Evolutionary conservation across 371 early-diverging fungal genomes (phyloP).

Genomic region (Mucor mucedo): DNA sequence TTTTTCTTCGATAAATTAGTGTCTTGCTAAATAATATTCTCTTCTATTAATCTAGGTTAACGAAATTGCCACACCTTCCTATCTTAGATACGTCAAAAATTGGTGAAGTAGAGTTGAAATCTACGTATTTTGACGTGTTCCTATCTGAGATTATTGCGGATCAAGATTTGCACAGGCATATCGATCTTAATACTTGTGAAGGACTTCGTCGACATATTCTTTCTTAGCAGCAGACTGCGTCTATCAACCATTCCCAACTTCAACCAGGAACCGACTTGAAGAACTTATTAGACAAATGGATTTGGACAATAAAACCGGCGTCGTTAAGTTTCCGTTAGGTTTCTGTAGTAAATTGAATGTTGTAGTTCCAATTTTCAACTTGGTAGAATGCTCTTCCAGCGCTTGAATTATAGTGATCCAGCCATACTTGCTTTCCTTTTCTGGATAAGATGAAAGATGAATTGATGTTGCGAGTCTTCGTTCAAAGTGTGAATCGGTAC

Average conservation of each 20-base stretch:
- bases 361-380: conserved; percentile 21
- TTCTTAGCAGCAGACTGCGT: conserved; percentile 9
- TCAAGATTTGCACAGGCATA: conserved; percentile 9
- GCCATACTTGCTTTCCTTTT: conserved; percentile 24
- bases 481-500: conserved; percentile 22
- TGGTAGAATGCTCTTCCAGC: conserved; percentile 18
- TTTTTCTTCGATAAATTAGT: too few species aligned
- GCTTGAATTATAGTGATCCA: conserved; percentile 20
- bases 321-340: too few species aligned
- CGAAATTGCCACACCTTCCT: too few species aligned
- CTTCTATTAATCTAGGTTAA: too few species aligned
- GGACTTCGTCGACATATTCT: conserved; percentile 10
- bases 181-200: conserved; percentile 14
- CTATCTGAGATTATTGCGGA: too few species aligned
- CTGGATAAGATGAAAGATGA: conserved; percentile 24
- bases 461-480: conserved; percentile 28
- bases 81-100: too few species aligned
- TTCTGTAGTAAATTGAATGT: conserved; percentile 11
- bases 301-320: background rate
- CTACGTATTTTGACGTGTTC: too few species aligned
- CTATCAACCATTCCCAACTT: conserved; percentile 14
- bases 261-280: conserved; percentile 10
- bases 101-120: too few species aligned
- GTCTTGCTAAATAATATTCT: too few species aligned
- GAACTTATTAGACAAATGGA: conserved; percentile 15